phyloP scores from a whole-genome alignment of 768 basidiomycete species.

The Mycena sanguinolenta region DNA sequence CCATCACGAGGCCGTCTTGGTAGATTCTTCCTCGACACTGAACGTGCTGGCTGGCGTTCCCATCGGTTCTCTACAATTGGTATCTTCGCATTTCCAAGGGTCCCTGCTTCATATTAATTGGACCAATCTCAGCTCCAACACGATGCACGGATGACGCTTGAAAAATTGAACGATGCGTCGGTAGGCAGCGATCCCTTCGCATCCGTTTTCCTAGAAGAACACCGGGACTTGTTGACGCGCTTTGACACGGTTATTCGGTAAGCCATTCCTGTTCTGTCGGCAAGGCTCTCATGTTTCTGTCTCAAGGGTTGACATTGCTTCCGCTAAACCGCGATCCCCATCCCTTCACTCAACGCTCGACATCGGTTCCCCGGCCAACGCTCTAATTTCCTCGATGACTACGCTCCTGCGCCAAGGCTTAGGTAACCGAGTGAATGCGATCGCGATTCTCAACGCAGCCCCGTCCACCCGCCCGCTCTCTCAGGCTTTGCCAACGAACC shows the following conservation, averaged over 20 bases:
- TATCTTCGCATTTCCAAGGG: slow-evolving; percentile 49
- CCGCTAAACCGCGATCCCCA: slow-evolving; percentile 57
- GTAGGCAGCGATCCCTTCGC: slow-evolving; percentile 73
- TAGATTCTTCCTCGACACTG: slow-evolving; percentile 81
- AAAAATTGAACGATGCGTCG: slow-evolving; percentile 64
- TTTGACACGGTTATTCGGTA: slow-evolving; percentile 84
- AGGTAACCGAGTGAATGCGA: slow-evolving; percentile 75
- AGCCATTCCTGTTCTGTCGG: slow-evolving; percentile 36
- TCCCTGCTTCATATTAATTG: neutral
- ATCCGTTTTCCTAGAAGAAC: slow-evolving; percentile 79
- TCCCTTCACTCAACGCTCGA: slow-evolving; percentile 67
- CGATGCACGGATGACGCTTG: slow-evolving; percentile 83
- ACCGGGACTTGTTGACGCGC: slow-evolving; percentile 70
- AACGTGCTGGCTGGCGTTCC: slow-evolving; percentile 87
- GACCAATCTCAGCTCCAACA: slow-evolving; percentile 74
- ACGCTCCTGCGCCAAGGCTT: slow-evolving; percentile 74
- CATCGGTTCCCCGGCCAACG: slow-evolving; percentile 69
- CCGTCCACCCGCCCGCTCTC: slow-evolving; percentile 60
- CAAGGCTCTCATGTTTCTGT: neutral
- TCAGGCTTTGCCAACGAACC: slow-evolving; percentile 66
- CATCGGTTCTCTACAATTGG: slow-evolving; percentile 81
- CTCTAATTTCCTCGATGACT: slow-evolving; percentile 66
- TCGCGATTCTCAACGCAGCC: slow-evolving; percentile 71
- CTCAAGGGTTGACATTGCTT: slow-evolving; percentile 68
- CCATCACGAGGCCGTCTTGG: slow-evolving; percentile 71